Conservation (phyloP, 202 grass and related monocot species). For the Dendrocalamus latiflorus region DNA sequence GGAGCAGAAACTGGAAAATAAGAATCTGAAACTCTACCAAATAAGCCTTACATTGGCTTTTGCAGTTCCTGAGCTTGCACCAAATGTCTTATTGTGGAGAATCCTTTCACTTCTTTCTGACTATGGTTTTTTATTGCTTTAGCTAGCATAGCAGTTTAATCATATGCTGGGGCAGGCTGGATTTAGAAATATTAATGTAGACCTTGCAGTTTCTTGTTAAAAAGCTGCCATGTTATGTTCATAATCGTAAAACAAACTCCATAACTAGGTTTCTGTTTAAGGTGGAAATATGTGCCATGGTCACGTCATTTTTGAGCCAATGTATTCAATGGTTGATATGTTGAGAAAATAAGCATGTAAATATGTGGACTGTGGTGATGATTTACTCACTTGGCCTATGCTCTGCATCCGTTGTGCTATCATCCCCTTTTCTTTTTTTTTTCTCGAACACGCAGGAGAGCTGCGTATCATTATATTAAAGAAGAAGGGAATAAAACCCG, state of each 20-base stretch:
- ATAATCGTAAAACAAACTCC: background rate
- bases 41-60: no score
- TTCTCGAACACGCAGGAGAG: no score
- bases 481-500: no score
- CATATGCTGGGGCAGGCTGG: background rate
- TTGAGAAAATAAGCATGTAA: background rate
- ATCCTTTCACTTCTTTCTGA: background rate
- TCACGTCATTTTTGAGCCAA: background rate
- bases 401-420: no score
- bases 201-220: background rate
- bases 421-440: no score
- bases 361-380: no score
- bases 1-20: no score
- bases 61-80: background rate
- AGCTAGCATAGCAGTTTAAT: background rate
- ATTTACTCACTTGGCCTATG: no score
- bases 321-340: background rate
- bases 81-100: background rate
- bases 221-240: background rate
- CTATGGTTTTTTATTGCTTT: background rate
- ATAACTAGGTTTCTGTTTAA: background rate
- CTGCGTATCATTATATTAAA: no score
- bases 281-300: background rate
- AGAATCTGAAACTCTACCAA: no score
- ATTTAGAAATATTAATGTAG: background rate